Evolutionary conservation across 1,284 basidiomycete species (phyloP).

Genomic region (Ganoderma sinense): DNA sequence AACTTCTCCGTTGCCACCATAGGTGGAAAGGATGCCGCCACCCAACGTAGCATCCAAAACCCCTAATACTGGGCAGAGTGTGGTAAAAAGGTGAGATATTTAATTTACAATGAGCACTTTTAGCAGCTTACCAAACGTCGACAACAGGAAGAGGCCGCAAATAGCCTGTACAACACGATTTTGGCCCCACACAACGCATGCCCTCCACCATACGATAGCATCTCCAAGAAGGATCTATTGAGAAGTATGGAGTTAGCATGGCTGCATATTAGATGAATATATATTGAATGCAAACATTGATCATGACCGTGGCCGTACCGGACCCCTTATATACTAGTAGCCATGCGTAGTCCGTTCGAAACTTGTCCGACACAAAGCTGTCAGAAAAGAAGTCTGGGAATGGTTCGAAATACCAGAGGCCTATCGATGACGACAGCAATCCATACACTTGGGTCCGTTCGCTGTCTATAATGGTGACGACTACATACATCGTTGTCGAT

Average conservation of each 20-base stretch:
- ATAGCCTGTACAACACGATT: neutral
- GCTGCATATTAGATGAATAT: neutral
- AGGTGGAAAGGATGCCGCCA: too few relatives aligned
- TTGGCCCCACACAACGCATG: neutral
- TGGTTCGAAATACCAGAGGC: neutral
- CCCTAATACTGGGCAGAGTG: neutral
- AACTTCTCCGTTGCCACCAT: neutral
- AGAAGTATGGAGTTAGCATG: neutral
- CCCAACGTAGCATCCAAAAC: neutral
- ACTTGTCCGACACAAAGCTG: neutral
- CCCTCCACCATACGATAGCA: constrained; percentile 6
- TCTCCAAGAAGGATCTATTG: neutral
- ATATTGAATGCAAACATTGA: neutral
- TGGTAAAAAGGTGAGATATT: neutral
- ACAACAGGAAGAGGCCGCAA: neutral
- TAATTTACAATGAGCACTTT: too few relatives aligned
- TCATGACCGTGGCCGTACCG: neutral
- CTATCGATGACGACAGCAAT: too few relatives aligned
- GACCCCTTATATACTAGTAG: neutral
- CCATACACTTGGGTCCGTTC: neutral
- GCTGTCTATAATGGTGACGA: neutral
- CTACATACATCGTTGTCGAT: neutral
- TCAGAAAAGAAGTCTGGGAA: neutral
- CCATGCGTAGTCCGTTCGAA: neutral
- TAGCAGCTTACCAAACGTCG: neutral